Evolutionary conservation across 148 eudicot genomes (phyloP).

Genomic region (Rhododendron griersonianum): DNA sequence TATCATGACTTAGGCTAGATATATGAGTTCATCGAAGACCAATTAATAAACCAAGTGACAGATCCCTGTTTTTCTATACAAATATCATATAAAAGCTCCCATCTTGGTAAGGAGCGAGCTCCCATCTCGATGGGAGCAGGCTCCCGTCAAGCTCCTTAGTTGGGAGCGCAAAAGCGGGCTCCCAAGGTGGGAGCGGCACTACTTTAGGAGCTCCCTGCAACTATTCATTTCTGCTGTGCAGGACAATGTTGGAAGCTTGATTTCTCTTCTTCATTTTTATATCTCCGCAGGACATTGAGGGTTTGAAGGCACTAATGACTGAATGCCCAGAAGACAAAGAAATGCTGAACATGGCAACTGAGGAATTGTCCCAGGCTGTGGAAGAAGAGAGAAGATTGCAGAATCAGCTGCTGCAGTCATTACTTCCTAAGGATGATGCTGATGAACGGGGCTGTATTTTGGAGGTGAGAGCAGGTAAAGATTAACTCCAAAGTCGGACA

Average conservation of each 20-base stretch:
- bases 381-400: slow-evolving; percentile 68
- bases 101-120: no score
- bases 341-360: slow-evolving; percentile 66
- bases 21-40: no score
- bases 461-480: slow-evolving; percentile 92
- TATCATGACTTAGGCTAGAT: no score
- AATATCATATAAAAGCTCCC: no score
- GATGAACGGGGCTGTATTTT: slow-evolving; percentile 88
- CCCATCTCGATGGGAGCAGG: no score
- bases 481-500: background rate
- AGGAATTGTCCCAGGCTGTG: slow-evolving; percentile 54
- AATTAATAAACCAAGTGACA: no score
- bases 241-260: background rate
- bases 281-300: slow-evolving; percentile 50
- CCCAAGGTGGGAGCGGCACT: no score
- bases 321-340: slow-evolving; percentile 76
- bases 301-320: slow-evolving; percentile 54
- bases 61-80: no score
- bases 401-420: slow-evolving; percentile 46
- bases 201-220: no score
- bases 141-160: no score
- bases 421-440: slow-evolving; percentile 94
- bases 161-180: no score
- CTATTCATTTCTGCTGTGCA: background rate
- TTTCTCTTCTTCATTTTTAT: background rate